These are phyloP conservation scores for Solanum acaule DNA, from an alignment of 257 asterid genomes.

Conservation along the genomic window DNA sequence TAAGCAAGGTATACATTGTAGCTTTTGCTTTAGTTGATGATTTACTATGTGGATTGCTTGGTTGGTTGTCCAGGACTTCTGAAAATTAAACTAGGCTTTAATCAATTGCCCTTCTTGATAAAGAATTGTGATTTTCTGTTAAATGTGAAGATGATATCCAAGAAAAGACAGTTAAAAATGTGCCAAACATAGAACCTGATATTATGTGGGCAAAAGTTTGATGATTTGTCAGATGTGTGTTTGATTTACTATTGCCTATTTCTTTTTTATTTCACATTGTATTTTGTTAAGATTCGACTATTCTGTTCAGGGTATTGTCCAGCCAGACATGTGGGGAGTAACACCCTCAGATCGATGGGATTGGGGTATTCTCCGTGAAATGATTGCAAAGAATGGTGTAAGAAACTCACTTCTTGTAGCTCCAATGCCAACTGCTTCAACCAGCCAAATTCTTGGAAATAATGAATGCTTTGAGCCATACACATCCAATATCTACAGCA, in stretches of 20 bases:
- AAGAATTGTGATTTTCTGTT: not conserved
- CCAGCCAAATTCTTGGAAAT: slow-evolving; percentile 98
- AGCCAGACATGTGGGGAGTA: slow-evolving; percentile 96
- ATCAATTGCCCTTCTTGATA: not conserved
- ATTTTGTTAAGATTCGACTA: no score
- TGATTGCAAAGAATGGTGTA: slow-evolving; percentile 54
- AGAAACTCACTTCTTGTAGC: slow-evolving; percentile 92
- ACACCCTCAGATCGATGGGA: slow-evolving; percentile 82
- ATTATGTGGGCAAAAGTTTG: not conserved
- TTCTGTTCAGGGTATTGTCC: slow-evolving; percentile 77
- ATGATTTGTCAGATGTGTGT: not conserved
- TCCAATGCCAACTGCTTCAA: slow-evolving; percentile 99
- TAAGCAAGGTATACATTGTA: slow-evolving; percentile 62
- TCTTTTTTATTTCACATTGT: no score
- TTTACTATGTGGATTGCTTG: not conserved
- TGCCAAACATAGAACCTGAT: not conserved
- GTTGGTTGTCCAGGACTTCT: not conserved
- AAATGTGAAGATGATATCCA: not conserved
- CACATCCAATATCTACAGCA: slow-evolving; percentile 88
- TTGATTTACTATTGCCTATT: not conserved
- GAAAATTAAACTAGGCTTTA: not conserved
- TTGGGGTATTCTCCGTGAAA: slow-evolving; percentile 65
- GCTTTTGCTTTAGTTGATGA: not conserved
- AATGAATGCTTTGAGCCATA: slow-evolving; percentile 98
- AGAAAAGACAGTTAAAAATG: not conserved